Base-by-base conservation (phyloP, 2,329 filamentous ascomycete species). In the Colletotrichum sp. region DNA sequence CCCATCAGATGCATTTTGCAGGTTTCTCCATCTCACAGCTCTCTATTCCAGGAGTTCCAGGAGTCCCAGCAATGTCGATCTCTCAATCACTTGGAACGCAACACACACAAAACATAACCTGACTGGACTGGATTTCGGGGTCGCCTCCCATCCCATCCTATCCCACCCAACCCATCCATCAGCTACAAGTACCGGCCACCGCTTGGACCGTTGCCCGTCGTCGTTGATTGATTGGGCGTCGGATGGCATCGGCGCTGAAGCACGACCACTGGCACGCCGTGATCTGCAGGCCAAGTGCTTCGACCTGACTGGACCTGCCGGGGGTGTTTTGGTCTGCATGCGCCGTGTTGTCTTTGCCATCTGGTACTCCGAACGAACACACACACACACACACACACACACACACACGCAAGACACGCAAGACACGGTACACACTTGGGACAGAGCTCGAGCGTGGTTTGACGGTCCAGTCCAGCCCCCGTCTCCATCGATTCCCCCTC, bases 241-340 rank as follows among this genome's bases (percentile, higher is more conserved):
- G 8, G 64, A 60, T 60, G 64, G 63, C 73, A 49, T 73, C 28
- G 44, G 44, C 24, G 26, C 16, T 44, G 59, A 63, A 44, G 64
- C 73, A 73, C 59, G 64, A 63, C 71, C 70, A 64, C 70, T 69
- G 70, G 73, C 72, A 75, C 63, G 59, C 68, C 65, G 70, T 63
- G 73, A 69, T 60, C 64, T 68, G 73, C 73, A 65, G 64, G 34
- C 67, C 44, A 65, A 65, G 73, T 73, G 70, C 73, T 16, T 73
- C 73, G 64, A 32, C 44, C 64, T 73, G 73, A 49, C 57, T 73
- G 70, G 70, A 21, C 63, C 72, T 59, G 55, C 55, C 55, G 13
- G 21, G 63, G 60, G 32, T 28, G 57, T 36, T 34, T 9, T 49
- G 68, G 65, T 57, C 24, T 52, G 21, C 21, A 66, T 59, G 52